Base-by-base conservation (phyloP, 2,329 filamentous ascomycete species). In the Endocalyx cinctus region DNA sequence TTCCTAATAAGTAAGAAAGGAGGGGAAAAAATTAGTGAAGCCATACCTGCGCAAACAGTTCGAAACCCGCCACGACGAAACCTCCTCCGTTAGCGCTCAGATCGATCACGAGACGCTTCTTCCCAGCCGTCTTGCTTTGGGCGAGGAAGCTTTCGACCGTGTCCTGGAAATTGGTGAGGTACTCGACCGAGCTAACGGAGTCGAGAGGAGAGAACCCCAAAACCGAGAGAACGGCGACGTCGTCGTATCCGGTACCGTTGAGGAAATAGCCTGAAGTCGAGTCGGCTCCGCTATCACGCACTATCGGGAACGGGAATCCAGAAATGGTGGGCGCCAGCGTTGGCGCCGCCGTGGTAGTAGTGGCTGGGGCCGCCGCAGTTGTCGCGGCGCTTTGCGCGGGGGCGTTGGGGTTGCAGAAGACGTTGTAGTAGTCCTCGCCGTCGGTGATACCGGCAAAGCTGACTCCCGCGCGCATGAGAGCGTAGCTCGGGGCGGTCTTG, bases 81-180 rank as follows among this genome's bases (percentile, higher is more conserved):
- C 78, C 77, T 26, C 78, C 78, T 3, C 67, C 70, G 43, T 82
- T 82, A 29, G 65, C 66, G 4, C 66, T 67, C 5, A 81, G 55
- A 43, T 81, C 77, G 18, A 82, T 60, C 10, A 82, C 69, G 0
- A 82, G 66, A 52, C 75, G 77, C 28, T 66, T 77, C 58, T 77
- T 79, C 36, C 69, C 70, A 1, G 63, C 65, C 8, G 62, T 59
- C 35, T 64, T 63, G 22, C 47, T 52, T 16, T 41, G 28, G 10
- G 26, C 35, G 5, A 58, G 36, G 39, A 57, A 58, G 5, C 37
- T 26, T 27, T 41, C 34, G 1, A 54, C 42, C 8, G 58, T 58
- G n/a, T 55, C 36, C 27, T 55, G 50, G 29, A 65, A 46, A 0
- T 59, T 54, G 5, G 50, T 40, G 28, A 66, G 56, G 38, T 64